phyloP scores from a whole-genome alignment of 768 basidiomycete genomes.

The Boletus huronensis region DNA sequence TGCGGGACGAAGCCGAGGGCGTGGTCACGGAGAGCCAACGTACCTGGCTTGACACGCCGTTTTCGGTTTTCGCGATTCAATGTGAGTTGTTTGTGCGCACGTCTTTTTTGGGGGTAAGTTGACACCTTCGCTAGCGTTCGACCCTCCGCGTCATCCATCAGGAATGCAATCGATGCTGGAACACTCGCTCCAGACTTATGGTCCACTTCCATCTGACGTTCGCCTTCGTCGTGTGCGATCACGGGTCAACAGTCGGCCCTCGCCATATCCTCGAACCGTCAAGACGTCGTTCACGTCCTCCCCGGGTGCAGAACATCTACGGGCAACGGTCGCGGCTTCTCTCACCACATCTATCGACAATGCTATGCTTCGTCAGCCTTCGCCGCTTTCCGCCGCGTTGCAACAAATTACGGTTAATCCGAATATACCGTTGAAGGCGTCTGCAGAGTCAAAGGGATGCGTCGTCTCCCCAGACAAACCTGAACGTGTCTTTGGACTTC shows the following conservation, averaged over 20 bases:
- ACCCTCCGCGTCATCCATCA: conserved; percentile 59
- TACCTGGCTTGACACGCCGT: conserved; percentile 66
- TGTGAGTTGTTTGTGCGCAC: conserved; percentile 43
- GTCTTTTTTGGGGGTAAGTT: not conserved
- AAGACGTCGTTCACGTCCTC: conserved; percentile 43
- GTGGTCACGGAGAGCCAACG: conserved; percentile 65
- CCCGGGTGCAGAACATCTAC: conserved; percentile 36
- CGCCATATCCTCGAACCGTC: conserved; percentile 63
- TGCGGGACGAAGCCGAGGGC: conserved; percentile 63
- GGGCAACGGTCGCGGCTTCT: conserved; percentile 19
- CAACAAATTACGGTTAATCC: conserved; percentile 43
- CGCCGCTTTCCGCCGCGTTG: conserved; percentile 33
- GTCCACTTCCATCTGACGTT: conserved; percentile 71
- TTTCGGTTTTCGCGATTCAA: conserved; percentile 69
- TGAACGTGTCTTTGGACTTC: conserved; percentile 23
- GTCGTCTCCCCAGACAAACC: conserved; percentile 28
- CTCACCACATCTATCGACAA: conserved; percentile 22
- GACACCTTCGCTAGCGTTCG: conserved; percentile 49
- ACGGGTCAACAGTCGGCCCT: conserved; percentile 66
- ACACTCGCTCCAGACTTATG: conserved; percentile 67
- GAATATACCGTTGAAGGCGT: conserved; percentile 34
- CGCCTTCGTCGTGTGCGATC: conserved; percentile 60
- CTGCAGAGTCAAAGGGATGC: conserved; percentile 35
- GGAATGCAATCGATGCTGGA: conserved; percentile 73
- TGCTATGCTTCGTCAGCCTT: conserved; percentile 8